Base-by-base conservation (phyloP, 192 early-diverging fungal species). In the Mortierella claussenii region DNA sequence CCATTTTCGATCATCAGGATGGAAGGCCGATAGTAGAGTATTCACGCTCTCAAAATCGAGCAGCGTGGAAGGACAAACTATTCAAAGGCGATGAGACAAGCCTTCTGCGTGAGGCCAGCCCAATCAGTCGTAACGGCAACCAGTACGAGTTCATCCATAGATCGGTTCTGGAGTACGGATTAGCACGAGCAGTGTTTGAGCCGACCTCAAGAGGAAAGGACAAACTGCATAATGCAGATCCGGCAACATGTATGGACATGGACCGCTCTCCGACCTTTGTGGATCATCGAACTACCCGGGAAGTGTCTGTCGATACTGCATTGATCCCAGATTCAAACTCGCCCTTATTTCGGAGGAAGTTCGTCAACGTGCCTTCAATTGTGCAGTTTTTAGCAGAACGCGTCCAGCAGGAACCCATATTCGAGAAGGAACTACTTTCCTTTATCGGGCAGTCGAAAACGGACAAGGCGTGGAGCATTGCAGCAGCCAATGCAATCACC, bases 1-100 rank as follows among this genome's bases (percentile, higher is more conserved):
- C 13, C 2, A 52, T 63, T 9, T 63, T 28, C 28, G 36, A 63
- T 4, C 37, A 43, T 13, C 34, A 65, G 24, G 47, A 31, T 15
- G 62, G 62, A 10, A 45, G 36, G 6, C 30, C 62, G 4, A 20
- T 55, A 5, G 52, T 65, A 21, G 6, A 54, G n/a, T 64, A 64
- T n/a, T 31, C 28, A 20, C 44, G 23, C 5, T 31, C 21, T 2
- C 6, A 48, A 8, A 18, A 60, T 30, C 10, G 28, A 20, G 11
- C 11, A 9, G 13, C 58, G n/a, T 60, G 58, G 58, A 60, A 18
- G 47, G 58, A 21, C 4, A 44, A 18, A 1, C 47, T 32, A 9
- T 60, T 60, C 47, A 45, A 10, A 0, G 17, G 47, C 2, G 27
- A 26, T 17, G 45, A 34, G 9, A 45, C 2, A 2, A n/a, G 21